Percentiles rank a stretch among this genome's conserved stretches.
Conservation (phyloP, 2,329 filamentous ascomycete species). For the Orbilia ellipsospora region DNA sequence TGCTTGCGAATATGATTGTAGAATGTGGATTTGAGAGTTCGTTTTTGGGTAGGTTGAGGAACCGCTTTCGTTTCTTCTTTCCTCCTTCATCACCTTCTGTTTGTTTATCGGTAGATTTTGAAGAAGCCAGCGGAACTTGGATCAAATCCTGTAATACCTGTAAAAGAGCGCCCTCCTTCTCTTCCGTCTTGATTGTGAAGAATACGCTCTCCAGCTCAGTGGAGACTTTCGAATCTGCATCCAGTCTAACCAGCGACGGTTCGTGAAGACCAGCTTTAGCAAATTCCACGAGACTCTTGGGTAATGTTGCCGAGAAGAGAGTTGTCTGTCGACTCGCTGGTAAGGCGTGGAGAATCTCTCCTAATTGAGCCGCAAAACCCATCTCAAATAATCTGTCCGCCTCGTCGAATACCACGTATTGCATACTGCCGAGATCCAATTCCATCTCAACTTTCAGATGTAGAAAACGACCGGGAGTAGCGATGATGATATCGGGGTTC, state of each 20-base stretch:
- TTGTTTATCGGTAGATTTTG: constrained; percentile 68
- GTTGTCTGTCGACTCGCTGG: constrained; percentile 87
- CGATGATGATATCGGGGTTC: constrained; percentile 91
- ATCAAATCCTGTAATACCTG: constrained; percentile 92
- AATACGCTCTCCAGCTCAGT: constrained; percentile 96
- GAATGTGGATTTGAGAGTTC: constrained; percentile 77
- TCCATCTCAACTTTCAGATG: constrained; percentile 98
- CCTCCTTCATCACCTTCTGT: constrained; percentile 62
- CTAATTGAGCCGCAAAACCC: constrained; percentile 93
- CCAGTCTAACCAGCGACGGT: constrained; percentile 86
- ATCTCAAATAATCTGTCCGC: constrained; percentile 97
- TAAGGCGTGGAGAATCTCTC: constrained; percentile 89
- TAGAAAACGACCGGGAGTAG: constrained; percentile 93
- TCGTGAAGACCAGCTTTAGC: constrained; percentile 93
- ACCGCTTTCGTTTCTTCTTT: constrained; percentile 78
- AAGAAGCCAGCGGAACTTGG: constrained; percentile 79
- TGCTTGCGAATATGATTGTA: constrained; percentile 93
- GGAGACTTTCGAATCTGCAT: constrained; percentile 95
- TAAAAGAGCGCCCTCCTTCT: constrained; percentile 92
- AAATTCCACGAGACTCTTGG: constrained; percentile 94
- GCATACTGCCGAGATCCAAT: constrained; percentile 87
- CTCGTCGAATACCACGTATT: constrained; percentile 97
- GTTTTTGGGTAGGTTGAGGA: constrained; percentile 65
- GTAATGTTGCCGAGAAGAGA: constrained; percentile 93
- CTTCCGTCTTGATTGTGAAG: constrained; percentile 88